These are phyloP conservation scores for Caryopteris hybrid DNA, from an alignment of 305 asterid species.

Conservation along the genomic window DNA sequence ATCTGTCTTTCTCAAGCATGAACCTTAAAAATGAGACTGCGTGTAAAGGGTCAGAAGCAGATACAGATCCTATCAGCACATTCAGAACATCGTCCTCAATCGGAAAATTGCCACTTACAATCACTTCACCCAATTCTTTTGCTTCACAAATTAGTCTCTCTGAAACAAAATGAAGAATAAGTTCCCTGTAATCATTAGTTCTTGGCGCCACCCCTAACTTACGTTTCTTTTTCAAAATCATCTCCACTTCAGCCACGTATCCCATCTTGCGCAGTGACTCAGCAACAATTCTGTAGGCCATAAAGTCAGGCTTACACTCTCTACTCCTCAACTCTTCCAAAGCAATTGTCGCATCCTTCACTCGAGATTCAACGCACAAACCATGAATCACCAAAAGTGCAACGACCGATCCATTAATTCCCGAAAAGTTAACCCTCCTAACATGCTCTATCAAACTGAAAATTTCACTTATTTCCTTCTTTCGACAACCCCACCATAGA, in stretches of 20 bases:
- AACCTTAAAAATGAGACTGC: constrained; percentile 61
- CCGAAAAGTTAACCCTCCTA: constrained; percentile 37
- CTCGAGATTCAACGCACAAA: constrained; percentile 39
- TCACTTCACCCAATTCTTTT: constrained; percentile 68
- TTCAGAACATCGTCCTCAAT: constrained; percentile 68
- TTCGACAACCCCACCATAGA: constrained; percentile 58
- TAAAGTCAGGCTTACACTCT: constrained; percentile 85
- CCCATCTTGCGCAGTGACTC: constrained; percentile 57
- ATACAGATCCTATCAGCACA: constrained; percentile 70
- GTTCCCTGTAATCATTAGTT: constrained; percentile 48
- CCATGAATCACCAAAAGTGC: constrained; percentile 72
- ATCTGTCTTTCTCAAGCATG: constrained; percentile 56
- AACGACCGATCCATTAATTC: constrained; percentile 58
- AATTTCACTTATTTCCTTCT: constrained; percentile 39
- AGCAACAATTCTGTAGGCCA: constrained; percentile 81
- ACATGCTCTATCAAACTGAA: constrained; percentile 52
- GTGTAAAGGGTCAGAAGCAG: constrained; percentile 44
- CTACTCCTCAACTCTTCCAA: constrained; percentile 70
- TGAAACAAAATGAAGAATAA: constrained; percentile 59
- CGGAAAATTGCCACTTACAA: constrained; percentile 71
- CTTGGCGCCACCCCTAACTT: constrained; percentile 91
- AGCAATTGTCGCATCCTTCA: constrained; percentile 43
- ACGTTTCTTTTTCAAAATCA: constrained; percentile 76
- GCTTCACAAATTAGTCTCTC: constrained; percentile 60
- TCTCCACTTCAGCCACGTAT: constrained; percentile 48